Base-by-base conservation (phyloP, 2,329 filamentous ascomycete species). In the Helotiales sp. region DNA sequence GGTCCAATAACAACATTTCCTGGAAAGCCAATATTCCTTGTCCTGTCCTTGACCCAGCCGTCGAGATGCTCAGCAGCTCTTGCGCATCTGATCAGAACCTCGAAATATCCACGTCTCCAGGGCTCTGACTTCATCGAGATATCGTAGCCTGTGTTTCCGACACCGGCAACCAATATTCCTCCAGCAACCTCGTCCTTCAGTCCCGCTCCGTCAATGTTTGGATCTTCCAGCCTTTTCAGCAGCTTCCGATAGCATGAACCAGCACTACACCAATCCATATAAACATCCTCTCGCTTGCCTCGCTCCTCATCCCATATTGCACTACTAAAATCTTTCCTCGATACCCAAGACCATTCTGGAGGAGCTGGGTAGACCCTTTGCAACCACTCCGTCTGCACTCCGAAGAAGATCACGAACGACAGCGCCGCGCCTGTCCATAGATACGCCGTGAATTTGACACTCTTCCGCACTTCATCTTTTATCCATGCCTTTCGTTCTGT, bases 21-120 rank as follows among this genome's bases (percentile, higher is more conserved):
- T 0, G 90, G 86, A 64, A 90, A 93, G 29, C 88, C 81, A 25
- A 88, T 74, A 40, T 81, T 80, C 62, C 85, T 80, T 8, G 81
- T 87, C 31, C 34, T 84, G 72, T 96, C 91, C 42, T 81, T 79
- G 15, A 96, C 79, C 81, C 87, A 91, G 48, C 88, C 89, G 63
- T 96, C 90, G 24, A 96, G 76, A 65, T 93, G 85, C 74, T 97
- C 93, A 4, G 91, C 86, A 0, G 87, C 85, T 63, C 84, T 84
- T 0, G 88, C 93, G 59, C 85, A 84, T 10, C 88, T 81, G 84
- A 97, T 90, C 47, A 97, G 75, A 2, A 87, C 82, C 68, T 96
- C 86, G 68, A 88, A 92, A 74, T 98, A 98, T 1, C 91, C 92
- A 55, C 90, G 81, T 67, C 88, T 80, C 93, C 93, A 98, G 50